Conservation (phyloP, 2,329 filamentous ascomycete species). For the Zymoseptoria pseudotritici region DNA sequence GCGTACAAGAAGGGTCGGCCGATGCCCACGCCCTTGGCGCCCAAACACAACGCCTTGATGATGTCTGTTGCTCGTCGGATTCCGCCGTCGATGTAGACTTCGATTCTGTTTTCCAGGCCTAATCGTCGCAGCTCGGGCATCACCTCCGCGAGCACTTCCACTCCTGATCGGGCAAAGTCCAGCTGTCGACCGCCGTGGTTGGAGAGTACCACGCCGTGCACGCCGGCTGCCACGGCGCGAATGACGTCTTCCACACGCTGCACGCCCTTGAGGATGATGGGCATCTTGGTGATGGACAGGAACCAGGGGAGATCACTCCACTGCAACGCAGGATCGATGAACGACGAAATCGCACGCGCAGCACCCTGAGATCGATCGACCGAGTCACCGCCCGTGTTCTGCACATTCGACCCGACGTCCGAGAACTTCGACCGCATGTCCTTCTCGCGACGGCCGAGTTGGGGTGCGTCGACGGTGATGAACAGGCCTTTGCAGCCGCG, state of each 20-base stretch:
- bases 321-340: slow-evolving; percentile 79
- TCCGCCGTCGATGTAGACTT: slow-evolving; percentile 87
- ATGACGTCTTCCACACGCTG: slow-evolving; percentile 94
- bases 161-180: slow-evolving; percentile 79
- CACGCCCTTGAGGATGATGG: slow-evolving; percentile 92
- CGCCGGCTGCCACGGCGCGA: slow-evolving; percentile 61
- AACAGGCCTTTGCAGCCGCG: slow-evolving; percentile 93
- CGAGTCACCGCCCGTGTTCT: slow-evolving; percentile 55
- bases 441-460: slow-evolving; percentile 90
- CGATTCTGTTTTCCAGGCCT: slow-evolving; percentile 61
- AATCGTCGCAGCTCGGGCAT: slow-evolving; percentile 69
- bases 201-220: slow-evolving; percentile 84
- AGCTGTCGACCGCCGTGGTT: slow-evolving; percentile 95
- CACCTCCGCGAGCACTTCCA: slow-evolving; percentile 88
- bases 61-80: slow-evolving; percentile 87
- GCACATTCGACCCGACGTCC: slow-evolving; percentile 76
- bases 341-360: slow-evolving; percentile 86
- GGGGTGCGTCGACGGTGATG: slow-evolving; percentile 96
- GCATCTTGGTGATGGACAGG: slow-evolving; percentile 80
- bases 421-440: slow-evolving; percentile 81
- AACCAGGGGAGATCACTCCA: slow-evolving; percentile 92
- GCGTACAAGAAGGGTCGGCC: slow-evolving; percentile 92
- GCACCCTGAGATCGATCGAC: slow-evolving; percentile 89
- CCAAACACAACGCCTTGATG: slow-evolving; percentile 87
- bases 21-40: slow-evolving; percentile 87